phyloP scores from a whole-genome alignment of 148 eudicot species.

The Chenopodium formosanum region DNA sequence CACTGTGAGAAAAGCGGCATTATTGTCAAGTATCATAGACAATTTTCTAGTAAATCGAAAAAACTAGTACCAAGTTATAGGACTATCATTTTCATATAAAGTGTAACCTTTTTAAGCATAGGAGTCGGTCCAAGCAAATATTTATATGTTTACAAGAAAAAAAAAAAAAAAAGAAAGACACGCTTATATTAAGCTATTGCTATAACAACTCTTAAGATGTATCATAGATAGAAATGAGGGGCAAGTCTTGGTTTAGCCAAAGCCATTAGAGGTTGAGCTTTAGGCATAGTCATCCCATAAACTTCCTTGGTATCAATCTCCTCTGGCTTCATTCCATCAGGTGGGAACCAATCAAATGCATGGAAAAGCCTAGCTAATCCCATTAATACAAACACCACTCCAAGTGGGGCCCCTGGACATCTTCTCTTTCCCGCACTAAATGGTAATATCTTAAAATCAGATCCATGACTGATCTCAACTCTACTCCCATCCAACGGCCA shows the following conservation, averaged over 20 bases:
- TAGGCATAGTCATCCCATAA: constrained; percentile 99
- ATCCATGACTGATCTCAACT: constrained; percentile 97
- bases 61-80: no score
- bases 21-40: no score
- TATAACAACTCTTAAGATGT: background rate
- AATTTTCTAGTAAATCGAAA: no score
- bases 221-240: constrained; percentile 46
- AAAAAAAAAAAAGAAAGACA: background rate
- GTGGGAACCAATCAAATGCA: constrained; percentile 78
- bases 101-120: no score
- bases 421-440: constrained; percentile 91
- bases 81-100: no score
- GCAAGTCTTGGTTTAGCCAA: constrained; percentile 73
- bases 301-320: constrained; percentile 79
- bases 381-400: constrained; percentile 77
- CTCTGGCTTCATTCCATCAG: constrained; percentile 47
- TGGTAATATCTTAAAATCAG: constrained; percentile 86
- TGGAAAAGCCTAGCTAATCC: constrained; percentile 87
- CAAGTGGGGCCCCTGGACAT: constrained; percentile 98
- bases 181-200: background rate
- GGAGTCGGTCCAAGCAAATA: no score
- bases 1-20: no score
- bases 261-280: constrained; percentile 65
- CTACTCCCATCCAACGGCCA: constrained; percentile 54
- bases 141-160: no score